Evolutionary conservation across 1,284 basidiomycete species (phyloP), one percentile per base, ranked within the genome.

Genomic region (Ceratobasidium sp.): DNA sequence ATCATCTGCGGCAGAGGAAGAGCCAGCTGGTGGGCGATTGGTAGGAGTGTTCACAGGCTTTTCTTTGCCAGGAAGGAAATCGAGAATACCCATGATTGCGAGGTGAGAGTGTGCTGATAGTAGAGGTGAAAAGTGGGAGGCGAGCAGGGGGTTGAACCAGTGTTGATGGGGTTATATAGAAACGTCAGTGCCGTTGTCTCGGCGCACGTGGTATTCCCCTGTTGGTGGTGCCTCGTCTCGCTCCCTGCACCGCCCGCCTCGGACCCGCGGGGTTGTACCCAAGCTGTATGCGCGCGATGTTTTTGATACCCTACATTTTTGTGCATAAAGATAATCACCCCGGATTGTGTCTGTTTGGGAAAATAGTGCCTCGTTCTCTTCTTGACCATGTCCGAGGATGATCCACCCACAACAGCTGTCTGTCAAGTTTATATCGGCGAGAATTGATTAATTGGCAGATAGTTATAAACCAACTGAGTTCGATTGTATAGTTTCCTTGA

Each of bases 11-110:
- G 29, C 45, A 31, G 45, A 50, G 5, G 64, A 67, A 24, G 66
- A n/a, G 24, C 54, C 53, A 27, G n/a, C 65, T 1, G 66, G n/a
- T 47, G 66, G 66, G 41, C 56, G 69, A 47, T 72, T 53, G 31
- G 69, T 69, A 29, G 66, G 66, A 17, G 41, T 41, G 24, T 57
- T 41, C 14, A 45, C n/a, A 27, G 54, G 24, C 44, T 72, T 60
- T 57, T 60, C 56, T 22, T 72, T 59, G 54, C 67, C 45, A n/a
- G 54, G 54, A 6, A 72, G 45, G 51, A 72, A 72, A 50, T 72
- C 67, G 33, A 72, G 60, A 8, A 72, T 44, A 33, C 67, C 67
- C 67, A 72, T 72, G 19, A 24, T 59, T 47, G 66, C 14, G 3
- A 27, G 29, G 31, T 41, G 31, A 33, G 15, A 54, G 19, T 41